Conservation (phyloP, 495 filamentous ascomycete genomes). For the Elaphomyces granulatus region DNA sequence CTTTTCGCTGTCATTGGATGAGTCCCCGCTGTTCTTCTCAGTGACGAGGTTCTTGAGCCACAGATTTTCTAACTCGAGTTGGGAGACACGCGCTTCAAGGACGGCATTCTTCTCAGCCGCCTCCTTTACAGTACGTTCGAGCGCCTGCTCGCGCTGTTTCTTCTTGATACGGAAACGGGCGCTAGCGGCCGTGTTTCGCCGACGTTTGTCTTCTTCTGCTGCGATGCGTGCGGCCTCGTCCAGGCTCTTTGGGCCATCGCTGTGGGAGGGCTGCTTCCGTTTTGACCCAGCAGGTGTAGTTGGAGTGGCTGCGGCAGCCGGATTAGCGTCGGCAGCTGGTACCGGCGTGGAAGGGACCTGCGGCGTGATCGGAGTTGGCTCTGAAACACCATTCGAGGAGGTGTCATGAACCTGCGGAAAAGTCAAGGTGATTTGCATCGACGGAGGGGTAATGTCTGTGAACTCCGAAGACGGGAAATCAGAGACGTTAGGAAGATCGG, state of each 20-base stretch:
- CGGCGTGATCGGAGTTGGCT: slow-evolving; percentile 4
- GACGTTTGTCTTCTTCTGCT: slow-evolving; percentile 93
- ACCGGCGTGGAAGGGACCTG: slow-evolving; percentile 3
- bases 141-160: slow-evolving; percentile 92
- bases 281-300: slow-evolving; percentile 18
- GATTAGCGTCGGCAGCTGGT: slow-evolving; percentile 7
- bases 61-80: slow-evolving; percentile 89
- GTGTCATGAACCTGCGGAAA: not conserved
- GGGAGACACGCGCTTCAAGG: slow-evolving; percentile 68
- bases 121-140: slow-evolving; percentile 83
- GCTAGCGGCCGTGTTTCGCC: slow-evolving; percentile 87
- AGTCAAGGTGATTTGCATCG: not conserved
- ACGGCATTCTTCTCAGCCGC: slow-evolving; percentile 67
- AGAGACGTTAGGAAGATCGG: no score
- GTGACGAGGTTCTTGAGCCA: slow-evolving; percentile 91
- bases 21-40: slow-evolving; percentile 58
- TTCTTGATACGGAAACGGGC: slow-evolving; percentile 98
- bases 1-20: slow-evolving; percentile 20
- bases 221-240: slow-evolving; percentile 49
- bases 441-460: no score
- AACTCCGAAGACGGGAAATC: no score
- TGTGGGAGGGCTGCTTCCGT: slow-evolving; percentile 26
- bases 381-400: not conserved
- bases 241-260: slow-evolving; percentile 9
- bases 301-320: slow-evolving; percentile 8